Base-by-base conservation (phyloP, 148 eudicot species). In the Vaccinium vitisidaea region DNA sequence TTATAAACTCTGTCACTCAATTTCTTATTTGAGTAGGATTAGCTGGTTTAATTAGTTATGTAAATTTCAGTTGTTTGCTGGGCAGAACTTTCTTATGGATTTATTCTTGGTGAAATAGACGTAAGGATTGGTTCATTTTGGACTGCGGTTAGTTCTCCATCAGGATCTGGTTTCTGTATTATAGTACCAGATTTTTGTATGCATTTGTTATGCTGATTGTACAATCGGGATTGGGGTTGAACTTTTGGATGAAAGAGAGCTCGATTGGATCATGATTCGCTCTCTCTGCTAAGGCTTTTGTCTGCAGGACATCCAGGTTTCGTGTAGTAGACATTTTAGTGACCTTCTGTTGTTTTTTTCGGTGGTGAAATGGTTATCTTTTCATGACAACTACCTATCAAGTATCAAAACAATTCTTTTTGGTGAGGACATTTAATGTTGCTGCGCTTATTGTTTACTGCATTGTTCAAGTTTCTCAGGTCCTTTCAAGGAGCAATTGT, bases 391-490 rank as follows among this genome's bases (percentile, higher is more conserved):
- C 3, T 30, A 69, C 74, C 12, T 69, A 5, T 69, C 39, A 13
- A 12, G 46, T 8, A 5, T 7, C 30, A 27, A 12, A 27, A 69
- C 13, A 30, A 23, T 23, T 65, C 9, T 12, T 15, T 55, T 75
- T 59, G 36, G 43, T 49, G 43, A 58, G 61, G 56, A 43, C 19
- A 46, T 13, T 82, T 77, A 50, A 75, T 83, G 76, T 83, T 78
- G 55, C 76, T 78, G 79, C 81, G 86, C 93, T 92, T 84, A 92
- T 87, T 86, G 84, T 89, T 90, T 86, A 88, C 76, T 81, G 71
- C 83, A 79, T 89, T 84, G 80, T 90, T 87, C 92, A 97, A 93
- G 94, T 91, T 92, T 90, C 90, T 89, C 98, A 95, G 98, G 98
- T 94, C 91, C 86, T 87, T 73, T 84, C 80, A 92, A 90, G 90